Evolutionary conservation across 177 flowering plant species (phyloP).

Genomic region (Vitis hybrid): DNA sequence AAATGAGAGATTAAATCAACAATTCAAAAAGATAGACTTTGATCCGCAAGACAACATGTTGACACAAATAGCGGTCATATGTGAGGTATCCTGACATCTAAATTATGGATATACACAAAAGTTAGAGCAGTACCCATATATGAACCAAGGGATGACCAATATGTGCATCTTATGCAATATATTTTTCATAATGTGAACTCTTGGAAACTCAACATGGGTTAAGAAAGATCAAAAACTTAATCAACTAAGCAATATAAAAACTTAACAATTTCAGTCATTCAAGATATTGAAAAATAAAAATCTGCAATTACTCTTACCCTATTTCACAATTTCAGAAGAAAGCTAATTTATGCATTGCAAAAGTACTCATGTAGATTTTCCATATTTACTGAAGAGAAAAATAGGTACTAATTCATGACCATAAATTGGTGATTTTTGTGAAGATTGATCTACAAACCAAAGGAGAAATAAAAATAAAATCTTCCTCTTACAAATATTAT

Average conservation of each 20-base stretch:
- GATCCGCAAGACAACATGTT: not conserved
- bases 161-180: not conserved
- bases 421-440: not conserved
- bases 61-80: not conserved
- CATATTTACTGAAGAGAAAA: not conserved
- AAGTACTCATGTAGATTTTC: no score
- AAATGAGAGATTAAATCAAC: not conserved
- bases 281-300: no score
- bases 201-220: no score
- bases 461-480: conserved; percentile 18
- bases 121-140: not conserved
- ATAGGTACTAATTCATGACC: not conserved
- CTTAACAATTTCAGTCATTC: no score
- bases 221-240: no score
- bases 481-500: conserved; percentile 29
- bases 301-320: no score
- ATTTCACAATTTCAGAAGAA: no score
- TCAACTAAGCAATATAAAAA: no score
- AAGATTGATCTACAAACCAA: conserved; percentile 5
- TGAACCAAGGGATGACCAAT: not conserved
- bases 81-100: not conserved
- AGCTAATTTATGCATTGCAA: no score
- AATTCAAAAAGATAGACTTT: not conserved
- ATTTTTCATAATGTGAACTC: not conserved
- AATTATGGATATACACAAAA: not conserved